Evolutionary conservation across 768 basidiomycete species (phyloP).

Genomic region (Rickenella mellea): DNA sequence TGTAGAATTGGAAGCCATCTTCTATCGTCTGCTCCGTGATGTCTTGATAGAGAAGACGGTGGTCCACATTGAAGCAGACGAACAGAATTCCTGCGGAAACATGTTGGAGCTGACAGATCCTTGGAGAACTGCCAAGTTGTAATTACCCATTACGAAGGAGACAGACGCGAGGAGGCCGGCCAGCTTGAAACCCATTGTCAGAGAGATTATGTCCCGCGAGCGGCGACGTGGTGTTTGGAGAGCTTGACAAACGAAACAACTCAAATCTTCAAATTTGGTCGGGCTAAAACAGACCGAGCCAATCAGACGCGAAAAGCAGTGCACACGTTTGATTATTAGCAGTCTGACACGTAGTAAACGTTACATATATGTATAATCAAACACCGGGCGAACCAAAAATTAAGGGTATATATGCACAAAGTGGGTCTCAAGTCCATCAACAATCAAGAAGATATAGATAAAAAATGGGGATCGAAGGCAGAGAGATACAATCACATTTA

Average conservation of each 20-base stretch:
- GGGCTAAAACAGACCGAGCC: neutral
- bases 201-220: no score
- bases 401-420: neutral
- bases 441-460: neutral
- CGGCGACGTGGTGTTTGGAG: no score
- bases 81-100: slow-evolving; percentile 55
- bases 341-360: no score
- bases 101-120: slow-evolving; percentile 3
- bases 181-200: slow-evolving; percentile 82
- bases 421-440: neutral
- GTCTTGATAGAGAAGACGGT: slow-evolving; percentile 66
- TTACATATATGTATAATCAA: no score
- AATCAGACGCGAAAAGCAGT: no score
- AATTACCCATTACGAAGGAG: slow-evolving; percentile 82
- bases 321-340: no score
- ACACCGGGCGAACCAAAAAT: neutral
- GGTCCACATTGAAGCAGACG: slow-evolving; percentile 83
- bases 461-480: neutral
- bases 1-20: slow-evolving; percentile 85
- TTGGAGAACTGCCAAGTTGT: slow-evolving; percentile 4
- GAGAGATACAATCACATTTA: neutral
- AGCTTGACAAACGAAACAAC: neutral
- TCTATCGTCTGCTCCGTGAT: slow-evolving; percentile 54
- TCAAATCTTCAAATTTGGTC: neutral
- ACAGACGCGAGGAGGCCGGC: slow-evolving; percentile 82